Base-by-base conservation (phyloP, 306 rosid species). In the Amphicarpaea edgeworthii region DNA sequence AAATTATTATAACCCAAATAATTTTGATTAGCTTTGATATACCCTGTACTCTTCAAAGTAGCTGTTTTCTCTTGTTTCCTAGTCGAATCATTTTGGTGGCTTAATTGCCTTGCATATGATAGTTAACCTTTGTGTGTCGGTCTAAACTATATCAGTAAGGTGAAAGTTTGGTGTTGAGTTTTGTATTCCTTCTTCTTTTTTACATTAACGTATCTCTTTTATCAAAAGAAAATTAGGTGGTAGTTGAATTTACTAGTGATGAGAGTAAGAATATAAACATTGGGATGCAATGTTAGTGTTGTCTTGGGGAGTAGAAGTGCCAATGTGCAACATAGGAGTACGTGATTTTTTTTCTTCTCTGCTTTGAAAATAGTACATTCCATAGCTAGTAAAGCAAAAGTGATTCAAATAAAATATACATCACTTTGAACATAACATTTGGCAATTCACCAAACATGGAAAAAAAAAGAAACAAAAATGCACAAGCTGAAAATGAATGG, bases 341-440 rank as follows among this genome's bases (percentile, higher is more conserved):
- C 9, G 40, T 45, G 45, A 1, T 41, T 8, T 4, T 57, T 4
- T 43, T 6, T 58, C 38, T 41, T 43, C 10, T 58, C 38, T 41
- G 38, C 63, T 3, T 3, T 26, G 69, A 26, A 57, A 71, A 45
- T 26, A 24, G 26, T 68, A 7, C 46, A 37, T 45, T 78, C 57
- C 32, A 30, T 54, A 24, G 28, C 30, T 58, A 69, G 24, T 12
- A 53, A 40, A 28, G 23, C 60, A 46, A 68, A 68, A 32, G 9
- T 60, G 8, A 46, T 47, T 69, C 58, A 49, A 23, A 23, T 23
- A 40, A 53, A 68, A 51, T 16, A 47, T 78, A 61, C 77, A 60
- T 24, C 23, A 32, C 15, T 63, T 57, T 38, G 47, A 47, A 16
- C 26, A 47, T 12, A 14, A 28, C 37, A 54, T 38, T 30, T 26